Evolutionary conservation across 495 filamentous ascomycete genomes (phyloP).

Genomic region (Glonium stellatum): DNA sequence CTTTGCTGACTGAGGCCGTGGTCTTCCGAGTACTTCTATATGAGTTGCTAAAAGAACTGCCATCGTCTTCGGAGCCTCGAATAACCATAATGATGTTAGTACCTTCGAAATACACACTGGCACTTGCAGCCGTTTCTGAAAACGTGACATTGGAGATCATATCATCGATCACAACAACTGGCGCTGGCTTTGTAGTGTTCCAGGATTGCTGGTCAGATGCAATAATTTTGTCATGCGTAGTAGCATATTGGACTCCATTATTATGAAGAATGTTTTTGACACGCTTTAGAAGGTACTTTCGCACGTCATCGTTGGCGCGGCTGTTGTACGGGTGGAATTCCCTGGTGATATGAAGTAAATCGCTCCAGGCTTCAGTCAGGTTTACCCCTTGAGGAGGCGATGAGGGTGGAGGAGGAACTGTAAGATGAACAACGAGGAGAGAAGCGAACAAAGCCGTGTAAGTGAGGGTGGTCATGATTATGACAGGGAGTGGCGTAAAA

Average conservation of each 20-base stretch:
- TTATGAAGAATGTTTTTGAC: conserved; percentile 59
- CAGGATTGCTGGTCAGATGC: neutral
- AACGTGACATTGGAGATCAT: conserved; percentile 69
- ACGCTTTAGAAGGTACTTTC: conserved; percentile 65
- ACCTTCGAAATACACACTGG: conserved; percentile 78
- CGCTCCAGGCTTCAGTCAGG: conserved; percentile 76
- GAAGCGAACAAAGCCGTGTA: conserved; percentile 37
- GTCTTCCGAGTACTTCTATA: too few relatives aligned
- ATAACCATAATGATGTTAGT: conserved; percentile 92
- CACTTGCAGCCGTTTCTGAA: conserved; percentile 29
- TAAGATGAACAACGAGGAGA: conserved; percentile 65
- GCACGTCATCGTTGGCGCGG: conserved; percentile 69
- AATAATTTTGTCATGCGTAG: conserved; percentile 2
- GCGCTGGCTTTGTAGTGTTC: neutral
- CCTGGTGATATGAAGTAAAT: conserved; percentile 66
- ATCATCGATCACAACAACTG: conserved; percentile 42
- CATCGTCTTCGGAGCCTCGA: conserved; percentile 65
- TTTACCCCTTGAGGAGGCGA: conserved; percentile 57
- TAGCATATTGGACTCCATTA: conserved; percentile 40
- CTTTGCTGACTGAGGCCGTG: conserved; percentile 49
- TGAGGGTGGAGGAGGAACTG: conserved; percentile 62
- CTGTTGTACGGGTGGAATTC: conserved; percentile 87
- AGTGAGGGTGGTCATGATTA: conserved; percentile 32
- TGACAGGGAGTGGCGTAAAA: conserved; percentile 46
- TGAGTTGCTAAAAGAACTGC: conserved; percentile 42